These are phyloP conservation scores for Dactylellina haptotyla DNA, from an alignment of 2,329 filamentous ascomycete genomes.

Conservation along the genomic window DNA sequence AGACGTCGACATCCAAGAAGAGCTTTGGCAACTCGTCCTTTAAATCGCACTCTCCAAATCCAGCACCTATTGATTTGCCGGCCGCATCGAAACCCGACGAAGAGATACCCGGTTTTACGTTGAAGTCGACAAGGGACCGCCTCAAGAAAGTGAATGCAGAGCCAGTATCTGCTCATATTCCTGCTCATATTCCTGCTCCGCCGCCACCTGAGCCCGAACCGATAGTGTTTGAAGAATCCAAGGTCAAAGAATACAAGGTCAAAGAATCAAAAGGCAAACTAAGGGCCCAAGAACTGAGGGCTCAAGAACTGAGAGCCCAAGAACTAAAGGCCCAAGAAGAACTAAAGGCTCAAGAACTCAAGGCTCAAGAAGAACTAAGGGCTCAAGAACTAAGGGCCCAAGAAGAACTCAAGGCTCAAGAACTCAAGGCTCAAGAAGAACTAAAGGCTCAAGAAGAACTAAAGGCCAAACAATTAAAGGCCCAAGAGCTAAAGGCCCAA, in stretches of 20 bases:
- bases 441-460: not conserved
- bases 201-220: conserved; percentile 19
- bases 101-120: conserved; percentile 19
- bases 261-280: not conserved
- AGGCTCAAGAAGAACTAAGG: not conserved
- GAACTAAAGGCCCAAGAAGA: not conserved
- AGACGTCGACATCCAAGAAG: conserved; percentile 49
- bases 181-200: no score
- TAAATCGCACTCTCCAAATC: conserved; percentile 51
- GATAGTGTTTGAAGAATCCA: conserved; percentile 1
- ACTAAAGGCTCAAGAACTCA: not conserved
- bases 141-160: conserved; percentile 34
- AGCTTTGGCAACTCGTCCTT: conserved; percentile 50
- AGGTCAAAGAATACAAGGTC: not conserved
- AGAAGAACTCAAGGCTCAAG: not conserved
- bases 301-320: not conserved
- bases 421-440: not conserved
- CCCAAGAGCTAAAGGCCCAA: no score
- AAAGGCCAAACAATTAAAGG: not conserved
- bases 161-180: conserved; percentile 9
- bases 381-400: not conserved
- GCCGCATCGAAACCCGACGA: conserved; percentile 19
- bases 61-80: conserved; percentile 16
- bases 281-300: not conserved
- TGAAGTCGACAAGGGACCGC: conserved; percentile 37